Conservation (phyloP, 306 rosid species). For the Styphnolobium japonicum region DNA sequence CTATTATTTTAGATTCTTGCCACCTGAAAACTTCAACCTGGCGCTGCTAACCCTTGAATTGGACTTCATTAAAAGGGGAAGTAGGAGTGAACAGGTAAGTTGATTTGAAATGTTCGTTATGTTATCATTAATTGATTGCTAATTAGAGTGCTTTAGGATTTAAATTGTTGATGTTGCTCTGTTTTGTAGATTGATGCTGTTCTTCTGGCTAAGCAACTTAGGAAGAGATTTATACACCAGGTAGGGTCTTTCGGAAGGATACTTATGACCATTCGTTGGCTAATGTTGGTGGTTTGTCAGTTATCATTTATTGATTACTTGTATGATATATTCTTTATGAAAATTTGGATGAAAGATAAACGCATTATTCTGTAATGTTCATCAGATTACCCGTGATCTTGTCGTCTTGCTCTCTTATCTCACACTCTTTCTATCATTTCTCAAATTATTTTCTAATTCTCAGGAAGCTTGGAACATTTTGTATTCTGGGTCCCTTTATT, state of each 20-base stretch:
- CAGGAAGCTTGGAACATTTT: background rate
- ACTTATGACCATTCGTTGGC: background rate
- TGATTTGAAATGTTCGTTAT: background rate
- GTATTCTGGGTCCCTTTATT: background rate
- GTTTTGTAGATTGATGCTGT: slow-evolving; percentile 83
- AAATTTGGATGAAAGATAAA: slow-evolving; percentile 4
- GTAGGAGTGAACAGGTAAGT: slow-evolving; percentile 77
- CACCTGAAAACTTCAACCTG: slow-evolving; percentile 73
- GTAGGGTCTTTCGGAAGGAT: slow-evolving; percentile 34
- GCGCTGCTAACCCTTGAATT: slow-evolving; percentile 79
- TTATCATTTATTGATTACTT: background rate
- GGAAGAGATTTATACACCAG: slow-evolving; percentile 69
- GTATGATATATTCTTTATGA: background rate
- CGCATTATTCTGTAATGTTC: background rate
- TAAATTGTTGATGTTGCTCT: slow-evolving; percentile 2
- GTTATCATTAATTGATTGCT: slow-evolving; percentile 1
- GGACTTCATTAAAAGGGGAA: slow-evolving; percentile 79
- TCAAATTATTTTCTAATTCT: background rate
- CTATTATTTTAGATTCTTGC: slow-evolving; percentile 59
- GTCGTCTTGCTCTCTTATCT: background rate
- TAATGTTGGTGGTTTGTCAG: background rate
- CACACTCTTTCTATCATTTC: background rate
- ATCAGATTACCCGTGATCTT: slow-evolving; percentile 13
- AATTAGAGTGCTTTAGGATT: background rate
- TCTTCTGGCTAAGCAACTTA: slow-evolving; percentile 62